Evolutionary conservation across 768 basidiomycete species (phyloP).

Genomic region (Pleurotus ostreatus): DNA sequence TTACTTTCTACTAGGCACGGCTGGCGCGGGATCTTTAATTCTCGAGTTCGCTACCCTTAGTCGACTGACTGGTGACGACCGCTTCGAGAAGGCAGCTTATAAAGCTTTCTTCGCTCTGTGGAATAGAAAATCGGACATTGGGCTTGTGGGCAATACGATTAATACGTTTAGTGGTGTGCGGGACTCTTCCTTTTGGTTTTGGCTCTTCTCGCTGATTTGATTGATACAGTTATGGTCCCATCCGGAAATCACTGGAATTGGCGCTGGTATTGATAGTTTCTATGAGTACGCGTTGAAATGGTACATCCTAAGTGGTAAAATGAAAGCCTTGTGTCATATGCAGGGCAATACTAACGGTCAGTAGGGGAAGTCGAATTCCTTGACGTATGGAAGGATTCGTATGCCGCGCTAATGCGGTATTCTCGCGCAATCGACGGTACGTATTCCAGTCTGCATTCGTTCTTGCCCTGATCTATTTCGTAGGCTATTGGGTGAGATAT

Average conservation of each 20-base stretch:
- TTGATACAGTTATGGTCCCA: conserved; percentile 59
- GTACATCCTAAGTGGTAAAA: conserved; percentile 78
- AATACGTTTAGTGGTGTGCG: conserved; percentile 78
- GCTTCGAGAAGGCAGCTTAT: conserved; percentile 86
- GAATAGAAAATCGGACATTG: conserved; percentile 84
- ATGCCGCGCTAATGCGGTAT: conserved; percentile 83
- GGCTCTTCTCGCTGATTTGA: neutral
- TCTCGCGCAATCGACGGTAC: conserved; percentile 66
- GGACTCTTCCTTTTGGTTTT: conserved; percentile 11
- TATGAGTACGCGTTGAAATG: conserved; percentile 94
- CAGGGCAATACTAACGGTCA: neutral
- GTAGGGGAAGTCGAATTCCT: conserved; percentile 75
- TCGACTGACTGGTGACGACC: conserved; percentile 83
- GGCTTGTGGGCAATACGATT: conserved; percentile 86
- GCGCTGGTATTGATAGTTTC: conserved; percentile 95
- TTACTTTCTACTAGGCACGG: conserved; percentile 54
- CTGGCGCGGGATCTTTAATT: conserved; percentile 90
- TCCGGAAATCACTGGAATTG: conserved; percentile 78
- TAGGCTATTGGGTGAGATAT: neutral
- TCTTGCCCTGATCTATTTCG: neutral
- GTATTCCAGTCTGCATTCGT: conserved; percentile 66
- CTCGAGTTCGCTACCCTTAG: conserved; percentile 93
- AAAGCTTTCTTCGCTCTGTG: conserved; percentile 92
- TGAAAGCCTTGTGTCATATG: neutral
- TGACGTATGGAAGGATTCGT: conserved; percentile 82